Percentiles rank a stretch among this genome's conserved stretches.
Conservation (phyloP, 2,329 filamentous ascomycete genomes). For the Alternaria brassicicola region DNA sequence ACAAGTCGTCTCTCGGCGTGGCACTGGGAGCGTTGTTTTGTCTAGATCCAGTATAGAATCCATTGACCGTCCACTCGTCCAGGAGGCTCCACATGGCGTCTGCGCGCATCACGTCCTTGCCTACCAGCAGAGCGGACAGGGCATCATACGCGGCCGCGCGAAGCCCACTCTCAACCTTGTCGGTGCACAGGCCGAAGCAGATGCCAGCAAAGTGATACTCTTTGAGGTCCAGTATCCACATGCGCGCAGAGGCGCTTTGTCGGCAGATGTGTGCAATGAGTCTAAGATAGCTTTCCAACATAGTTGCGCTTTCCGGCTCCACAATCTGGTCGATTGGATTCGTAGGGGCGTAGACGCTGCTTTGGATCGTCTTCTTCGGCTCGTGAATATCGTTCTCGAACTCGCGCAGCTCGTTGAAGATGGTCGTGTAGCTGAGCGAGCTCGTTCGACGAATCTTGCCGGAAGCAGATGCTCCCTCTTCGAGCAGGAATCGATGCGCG, state of each 20-base stretch:
- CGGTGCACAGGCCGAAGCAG: conserved; percentile 79
- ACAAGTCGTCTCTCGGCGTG: conserved; percentile 55
- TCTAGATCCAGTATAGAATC: conserved; percentile 43
- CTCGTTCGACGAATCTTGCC: conserved; percentile 81
- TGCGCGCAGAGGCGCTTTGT: conserved; percentile 73
- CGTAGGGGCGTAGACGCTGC: conserved; percentile 59
- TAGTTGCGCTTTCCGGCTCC: conserved; percentile 92
- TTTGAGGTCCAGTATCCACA: conserved; percentile 73
- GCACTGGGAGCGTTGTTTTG: conserved; percentile 33
- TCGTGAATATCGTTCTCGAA: conserved; percentile 82
- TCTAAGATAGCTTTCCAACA: conserved; percentile 92
- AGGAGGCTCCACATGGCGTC: conserved; percentile 79
- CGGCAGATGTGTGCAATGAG: conserved; percentile 81
- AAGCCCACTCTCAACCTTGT: conserved; percentile 75
- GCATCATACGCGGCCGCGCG: conserved; percentile 84
- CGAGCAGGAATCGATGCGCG: conserved; percentile 86
- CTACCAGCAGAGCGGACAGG: conserved; percentile 74
- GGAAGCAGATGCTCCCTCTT: conserved; percentile 72
- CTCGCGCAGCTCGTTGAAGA: conserved; percentile 86
- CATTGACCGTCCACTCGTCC: conserved; percentile 72
- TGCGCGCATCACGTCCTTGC: conserved; percentile 71
- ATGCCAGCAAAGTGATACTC: conserved; percentile 73
- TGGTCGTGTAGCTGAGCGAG: conserved; percentile 90
- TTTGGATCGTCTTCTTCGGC: conserved; percentile 66
- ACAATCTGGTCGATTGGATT: conserved; percentile 64